Evolutionary conservation across 2,329 filamentous ascomycete genomes (phyloP).

Genomic region (Dendryphion nanum): DNA sequence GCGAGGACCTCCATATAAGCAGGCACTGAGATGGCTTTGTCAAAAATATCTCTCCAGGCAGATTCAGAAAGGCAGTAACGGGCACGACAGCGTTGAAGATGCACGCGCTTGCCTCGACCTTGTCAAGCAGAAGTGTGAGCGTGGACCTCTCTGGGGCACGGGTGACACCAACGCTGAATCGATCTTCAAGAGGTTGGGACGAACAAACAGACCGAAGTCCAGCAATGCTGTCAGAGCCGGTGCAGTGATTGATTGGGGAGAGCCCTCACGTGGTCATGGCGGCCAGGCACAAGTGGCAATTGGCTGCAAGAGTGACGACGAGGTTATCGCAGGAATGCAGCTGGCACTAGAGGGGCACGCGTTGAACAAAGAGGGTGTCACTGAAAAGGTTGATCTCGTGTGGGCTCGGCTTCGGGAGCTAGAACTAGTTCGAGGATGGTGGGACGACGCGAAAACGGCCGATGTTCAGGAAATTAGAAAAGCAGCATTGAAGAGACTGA

Average conservation of each 20-base stretch:
- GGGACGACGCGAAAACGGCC: slow-evolving; percentile 48
- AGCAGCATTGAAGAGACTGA: slow-evolving; percentile 23
- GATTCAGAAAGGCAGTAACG: slow-evolving; percentile 77
- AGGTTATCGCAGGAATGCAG: slow-evolving; percentile 57
- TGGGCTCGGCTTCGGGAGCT: slow-evolving; percentile 64
- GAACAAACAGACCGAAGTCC: slow-evolving; percentile 51
- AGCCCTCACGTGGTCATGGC: slow-evolving; percentile 64
- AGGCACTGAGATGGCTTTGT: slow-evolving; percentile 83
- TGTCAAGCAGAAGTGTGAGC: slow-evolving; percentile 93
- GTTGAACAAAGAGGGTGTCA: slow-evolving; percentile 42
- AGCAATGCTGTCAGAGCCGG: slow-evolving; percentile 52
- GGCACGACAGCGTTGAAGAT: slow-evolving; percentile 92
- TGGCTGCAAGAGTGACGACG: slow-evolving; percentile 56
- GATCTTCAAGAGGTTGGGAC: slow-evolving; percentile 76
- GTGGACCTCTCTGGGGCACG: slow-evolving; percentile 81
- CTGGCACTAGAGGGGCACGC: slow-evolving; percentile 51
- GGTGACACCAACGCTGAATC: slow-evolving; percentile 78
- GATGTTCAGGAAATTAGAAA: slow-evolving; percentile 32
- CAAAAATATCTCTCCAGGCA: slow-evolving; percentile 83
- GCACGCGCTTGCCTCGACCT: slow-evolving; percentile 88
- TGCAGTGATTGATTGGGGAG: slow-evolving; percentile 87
- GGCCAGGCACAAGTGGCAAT: slow-evolving; percentile 56
- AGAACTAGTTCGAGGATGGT: slow-evolving; percentile 61
- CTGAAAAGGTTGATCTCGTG: slow-evolving; percentile 59
- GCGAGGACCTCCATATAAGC: slow-evolving; percentile 84